phyloP scores from a whole-genome alignment of 192 early-diverging fungal genomes.

The Entomortierella lignicola region DNA sequence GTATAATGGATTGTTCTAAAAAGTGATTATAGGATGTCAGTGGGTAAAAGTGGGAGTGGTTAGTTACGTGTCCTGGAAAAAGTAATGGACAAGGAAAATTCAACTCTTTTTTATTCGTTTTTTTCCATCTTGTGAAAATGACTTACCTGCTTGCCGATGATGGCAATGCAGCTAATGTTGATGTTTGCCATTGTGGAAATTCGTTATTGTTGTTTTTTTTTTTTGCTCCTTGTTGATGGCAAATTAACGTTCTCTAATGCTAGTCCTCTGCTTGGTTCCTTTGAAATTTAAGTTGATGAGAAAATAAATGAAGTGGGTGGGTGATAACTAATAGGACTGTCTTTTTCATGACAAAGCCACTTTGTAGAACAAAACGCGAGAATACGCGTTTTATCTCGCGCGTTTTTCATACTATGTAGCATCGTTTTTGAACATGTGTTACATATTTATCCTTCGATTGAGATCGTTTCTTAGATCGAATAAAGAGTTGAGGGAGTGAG shows the following conservation, averaged over 20 bases:
- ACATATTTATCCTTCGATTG: no score
- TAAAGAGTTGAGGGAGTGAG: no score
- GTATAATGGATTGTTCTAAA: constrained; percentile 88
- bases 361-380: no score
- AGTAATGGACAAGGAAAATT: no score
- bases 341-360: background rate
- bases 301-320: background rate
- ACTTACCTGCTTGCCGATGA: constrained; percentile 69
- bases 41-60: background rate
- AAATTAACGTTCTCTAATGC: background rate
- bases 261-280: background rate
- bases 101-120: background rate
- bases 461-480: no score
- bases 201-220: background rate
- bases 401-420: no score
- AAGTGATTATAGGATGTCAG: background rate
- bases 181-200: constrained; percentile 53
- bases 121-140: background rate
- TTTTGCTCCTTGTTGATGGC: background rate
- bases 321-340: background rate
- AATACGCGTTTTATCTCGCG: background rate
- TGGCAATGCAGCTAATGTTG: constrained; percentile 67
- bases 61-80: no score
- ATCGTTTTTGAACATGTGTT: no score
- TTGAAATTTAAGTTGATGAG: no score